Base-by-base conservation (phyloP, 371 early-diverging fungal species). In the Lichtheimia corymbifera region DNA sequence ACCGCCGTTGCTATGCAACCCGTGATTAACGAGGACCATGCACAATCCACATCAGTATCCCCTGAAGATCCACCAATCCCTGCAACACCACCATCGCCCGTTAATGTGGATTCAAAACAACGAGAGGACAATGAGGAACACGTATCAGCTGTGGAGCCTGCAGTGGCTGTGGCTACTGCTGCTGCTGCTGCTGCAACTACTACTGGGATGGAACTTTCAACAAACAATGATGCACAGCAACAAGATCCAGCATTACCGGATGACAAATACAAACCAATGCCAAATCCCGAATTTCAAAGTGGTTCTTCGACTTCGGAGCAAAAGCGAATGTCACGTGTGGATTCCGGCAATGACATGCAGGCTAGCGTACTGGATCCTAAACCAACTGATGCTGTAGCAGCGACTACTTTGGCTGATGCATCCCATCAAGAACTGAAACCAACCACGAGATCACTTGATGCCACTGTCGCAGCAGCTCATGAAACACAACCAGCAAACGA, bases 251-350 rank as follows among this genome's bases (percentile, higher is more conserved):
- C 25, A n/a, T 30, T 11, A 24, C 12, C 17, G 3, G 61, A 54
- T 6, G 45, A 27, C n/a, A 54, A 59, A 24, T 64, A 47, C 52
- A 59, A 65, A 18, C 65, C 65, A 17, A 47, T 65, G 22, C 65
- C 65, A 14, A 65, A 65, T 55, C 65, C 61, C 12, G 57, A 51
- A 5, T 65, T 65, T 53, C 44, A 24, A 14, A 17, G 45, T 11
- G 14, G 35, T 35, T 35, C 35, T 35, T 35, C 35, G 2, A 11
- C 5, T 35, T 35, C 35, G 11, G 11, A 35, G 13, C 18, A 30
- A 40, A 13, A 40, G 14, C 27, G 49, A 50, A 50, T 58, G 4
- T 7, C 58, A 18, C 58, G 58, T 5, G 50, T 58, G 18, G 58
- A 58, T 58, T 58, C 58, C 18, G 58, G 58, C 9, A 58, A 40